phyloP scores from a whole-genome alignment of 148 eudicot species.

The Fagopyrum esculentum region DNA sequence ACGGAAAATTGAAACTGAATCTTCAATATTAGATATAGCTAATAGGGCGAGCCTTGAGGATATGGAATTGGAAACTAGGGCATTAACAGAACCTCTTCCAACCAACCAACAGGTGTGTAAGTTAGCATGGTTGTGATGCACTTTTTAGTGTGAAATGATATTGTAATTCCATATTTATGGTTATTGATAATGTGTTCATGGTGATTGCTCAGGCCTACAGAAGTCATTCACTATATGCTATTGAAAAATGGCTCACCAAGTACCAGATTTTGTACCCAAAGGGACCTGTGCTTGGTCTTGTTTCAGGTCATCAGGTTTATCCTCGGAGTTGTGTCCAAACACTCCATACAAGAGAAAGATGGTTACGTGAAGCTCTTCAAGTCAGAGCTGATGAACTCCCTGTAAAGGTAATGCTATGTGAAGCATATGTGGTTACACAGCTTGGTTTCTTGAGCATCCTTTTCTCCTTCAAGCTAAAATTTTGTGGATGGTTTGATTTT shows the following conservation, averaged over 20 bases:
- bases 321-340: conserved; percentile 82
- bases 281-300: conserved; percentile 80
- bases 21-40: conserved; percentile 26
- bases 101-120: conserved; percentile 75
- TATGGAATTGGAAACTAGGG: conserved; percentile 89
- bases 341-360: conserved; percentile 76
- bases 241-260: conserved; percentile 94
- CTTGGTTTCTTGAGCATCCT: neutral
- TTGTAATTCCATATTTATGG: neutral
- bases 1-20: conserved; percentile 16
- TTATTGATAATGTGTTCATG: neutral
- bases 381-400: conserved; percentile 69
- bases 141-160: neutral
- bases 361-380: conserved; percentile 91
- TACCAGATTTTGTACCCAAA: conserved; percentile 79
- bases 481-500: neutral
- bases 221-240: conserved; percentile 75
- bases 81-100: conserved; percentile 96
- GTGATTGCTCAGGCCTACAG: conserved; percentile 62
- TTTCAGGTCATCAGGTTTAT: conserved; percentile 85
- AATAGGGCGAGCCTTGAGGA: conserved; percentile 65
- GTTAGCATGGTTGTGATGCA: conserved; percentile 9
- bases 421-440: neutral
- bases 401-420: conserved; percentile 45
- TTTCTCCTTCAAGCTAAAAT: neutral